Conservation (phyloP, 257 asterid genomes). For the Lycium ferocissimum region DNA sequence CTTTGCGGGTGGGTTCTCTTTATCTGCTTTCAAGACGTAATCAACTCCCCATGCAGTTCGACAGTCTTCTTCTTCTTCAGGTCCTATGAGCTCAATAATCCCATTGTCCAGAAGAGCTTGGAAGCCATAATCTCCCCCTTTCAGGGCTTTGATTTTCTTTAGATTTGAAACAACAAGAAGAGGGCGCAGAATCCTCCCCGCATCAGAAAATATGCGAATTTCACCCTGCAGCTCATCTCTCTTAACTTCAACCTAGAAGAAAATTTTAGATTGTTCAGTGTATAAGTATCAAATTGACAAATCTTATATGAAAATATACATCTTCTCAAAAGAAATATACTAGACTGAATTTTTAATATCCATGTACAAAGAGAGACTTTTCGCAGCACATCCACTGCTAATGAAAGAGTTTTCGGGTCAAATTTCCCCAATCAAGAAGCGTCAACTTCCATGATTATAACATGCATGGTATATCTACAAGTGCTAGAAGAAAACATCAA, state of each 20-base stretch:
- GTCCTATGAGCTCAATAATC: slow-evolving; percentile 78
- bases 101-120: slow-evolving; percentile 73
- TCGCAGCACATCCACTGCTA: background rate
- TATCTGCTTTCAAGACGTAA: slow-evolving; percentile 58
- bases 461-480: background rate
- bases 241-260: slow-evolving; percentile 78
- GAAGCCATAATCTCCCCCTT: slow-evolving; percentile 62
- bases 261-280: slow-evolving; percentile 28
- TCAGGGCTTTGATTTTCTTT: slow-evolving; percentile 58
- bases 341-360: background rate
- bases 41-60: slow-evolving; percentile 82
- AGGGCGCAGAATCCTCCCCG: slow-evolving; percentile 96
- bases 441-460: slow-evolving; percentile 1
- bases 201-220: slow-evolving; percentile 84
- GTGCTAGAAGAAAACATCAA: slow-evolving; percentile 2
- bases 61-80: slow-evolving; percentile 97
- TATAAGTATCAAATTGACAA: background rate
- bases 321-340: background rate
- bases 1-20: slow-evolving; percentile 67
- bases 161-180: slow-evolving; percentile 80
- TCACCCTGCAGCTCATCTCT: slow-evolving; percentile 74
- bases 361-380: background rate
- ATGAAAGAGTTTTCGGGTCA: background rate
- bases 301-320: background rate
- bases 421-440: slow-evolving; percentile 14